Conservation (phyloP, 306 rosid species). For the Arachis hypogaea region DNA sequence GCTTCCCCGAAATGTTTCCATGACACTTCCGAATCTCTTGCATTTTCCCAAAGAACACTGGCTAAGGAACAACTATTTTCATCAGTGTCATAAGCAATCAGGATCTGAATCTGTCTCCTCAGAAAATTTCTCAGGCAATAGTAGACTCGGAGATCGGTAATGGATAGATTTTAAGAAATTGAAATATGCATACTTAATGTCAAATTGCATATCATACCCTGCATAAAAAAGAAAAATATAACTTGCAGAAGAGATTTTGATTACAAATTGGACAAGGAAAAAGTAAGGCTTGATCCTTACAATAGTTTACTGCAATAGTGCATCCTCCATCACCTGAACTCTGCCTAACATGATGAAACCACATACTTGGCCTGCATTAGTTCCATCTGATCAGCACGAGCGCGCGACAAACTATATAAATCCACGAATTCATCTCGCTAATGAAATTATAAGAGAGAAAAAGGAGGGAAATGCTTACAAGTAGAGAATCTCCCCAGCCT, state of each 20-base stretch:
- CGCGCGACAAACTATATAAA: too few relatives aligned
- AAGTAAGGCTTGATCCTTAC: conserved; percentile 48
- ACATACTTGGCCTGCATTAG: conserved; percentile 86
- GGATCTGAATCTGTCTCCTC: conserved; percentile 44
- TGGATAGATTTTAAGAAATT: conserved; percentile 70
- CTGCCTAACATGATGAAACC: conserved; percentile 92
- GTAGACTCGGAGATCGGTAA: conserved; percentile 34
- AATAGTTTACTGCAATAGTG: conserved; percentile 76
- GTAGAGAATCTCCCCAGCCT: conserved; percentile 87
- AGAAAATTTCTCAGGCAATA: conserved; percentile 10
- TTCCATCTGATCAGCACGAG: background rate
- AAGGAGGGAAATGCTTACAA: conserved; percentile 51
- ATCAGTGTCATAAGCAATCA: conserved; percentile 27
- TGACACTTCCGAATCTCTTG: background rate
- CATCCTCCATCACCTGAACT: conserved; percentile 58
- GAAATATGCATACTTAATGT: conserved; percentile 81
- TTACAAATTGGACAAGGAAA: conserved; percentile 9
- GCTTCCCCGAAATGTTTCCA: conserved; percentile 25
- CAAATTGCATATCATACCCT: conserved; percentile 95
- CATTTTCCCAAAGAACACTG: conserved; percentile 5
- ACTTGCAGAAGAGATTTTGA: conserved; percentile 30
- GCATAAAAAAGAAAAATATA: conserved; percentile 43
- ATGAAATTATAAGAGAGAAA: conserved; percentile 11
- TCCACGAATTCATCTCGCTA: background rate
- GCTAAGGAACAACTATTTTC: conserved; percentile 34